A percentile compares a stretch with the other conserved stretches of the same genome.
Evolutionary conservation across 306 rosid species (phyloP).

Genomic region (Lathyrus tuberosus): DNA sequence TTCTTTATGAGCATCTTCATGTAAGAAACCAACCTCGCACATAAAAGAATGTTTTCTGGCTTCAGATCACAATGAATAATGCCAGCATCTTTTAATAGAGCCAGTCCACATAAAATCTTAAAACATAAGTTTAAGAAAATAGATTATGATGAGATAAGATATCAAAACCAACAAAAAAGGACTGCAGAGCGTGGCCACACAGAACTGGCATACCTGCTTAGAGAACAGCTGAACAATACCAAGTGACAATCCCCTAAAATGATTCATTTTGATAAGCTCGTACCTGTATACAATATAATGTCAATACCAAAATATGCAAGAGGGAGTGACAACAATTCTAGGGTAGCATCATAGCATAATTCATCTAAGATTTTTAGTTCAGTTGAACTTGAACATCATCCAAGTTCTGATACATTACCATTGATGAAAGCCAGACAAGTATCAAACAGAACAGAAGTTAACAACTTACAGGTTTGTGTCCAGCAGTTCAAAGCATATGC

Average conservation of each 20-base stretch:
- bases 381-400: slow-evolving; percentile 30
- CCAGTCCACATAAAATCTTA: slow-evolving; percentile 85
- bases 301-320: slow-evolving; percentile 44
- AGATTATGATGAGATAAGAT: slow-evolving; percentile 41
- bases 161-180: slow-evolving; percentile 28
- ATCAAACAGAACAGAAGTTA: slow-evolving; percentile 1
- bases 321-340: slow-evolving; percentile 33
- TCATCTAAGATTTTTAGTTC: slow-evolving; percentile 1
- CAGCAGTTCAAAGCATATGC: slow-evolving; percentile 97
- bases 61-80: slow-evolving; percentile 99
- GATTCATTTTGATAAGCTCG: slow-evolving; percentile 96
- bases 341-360: slow-evolving; percentile 18
- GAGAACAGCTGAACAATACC: slow-evolving; percentile 94
- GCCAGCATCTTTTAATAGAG: slow-evolving; percentile 91
- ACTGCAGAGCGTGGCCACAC: slow-evolving; percentile 30
- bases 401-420: slow-evolving; percentile 33
- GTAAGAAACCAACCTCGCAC: slow-evolving; percentile 72
- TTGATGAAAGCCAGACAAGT: slow-evolving; percentile 27
- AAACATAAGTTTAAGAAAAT: slow-evolving; percentile 41
- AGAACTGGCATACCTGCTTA: slow-evolving; percentile 71
- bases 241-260: slow-evolving; percentile 92
- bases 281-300: slow-evolving; percentile 61
- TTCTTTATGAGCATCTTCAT: slow-evolving; percentile 31
- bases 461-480: slow-evolving; percentile 94
- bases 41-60: slow-evolving; percentile 97